These are phyloP conservation scores for Trifolium pratense DNA, from an alignment of 306 rosid genomes.

Conservation along the genomic window DNA sequence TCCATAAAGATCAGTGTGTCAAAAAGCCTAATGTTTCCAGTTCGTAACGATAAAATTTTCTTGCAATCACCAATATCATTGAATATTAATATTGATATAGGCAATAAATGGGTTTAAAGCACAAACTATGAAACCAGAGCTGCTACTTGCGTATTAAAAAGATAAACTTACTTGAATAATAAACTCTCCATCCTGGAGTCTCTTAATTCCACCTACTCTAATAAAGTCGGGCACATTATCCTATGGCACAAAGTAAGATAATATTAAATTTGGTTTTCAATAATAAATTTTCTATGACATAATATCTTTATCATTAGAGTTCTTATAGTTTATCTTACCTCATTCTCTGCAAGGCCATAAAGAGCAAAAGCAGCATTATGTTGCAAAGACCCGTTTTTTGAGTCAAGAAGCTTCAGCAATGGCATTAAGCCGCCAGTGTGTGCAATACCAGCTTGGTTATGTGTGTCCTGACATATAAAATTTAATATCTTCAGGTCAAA, in stretches of 20 bases:
- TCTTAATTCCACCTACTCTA: conserved; percentile 96
- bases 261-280: conserved; percentile 41
- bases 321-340: conserved; percentile 55
- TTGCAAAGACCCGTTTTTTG: conserved; percentile 96
- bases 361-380: conserved; percentile 99
- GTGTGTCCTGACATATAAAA: conserved; percentile 72
- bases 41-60: conserved; percentile 21
- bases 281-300: conserved; percentile 24
- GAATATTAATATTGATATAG: conserved; percentile 26
- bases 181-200: conserved; percentile 95
- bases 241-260: conserved; percentile 57
- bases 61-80: conserved; percentile 5
- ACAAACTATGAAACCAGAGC: conserved; percentile 23
- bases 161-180: conserved; percentile 79
- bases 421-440: conserved; percentile 92
- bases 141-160: conserved; percentile 13
- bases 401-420: conserved; percentile 93
- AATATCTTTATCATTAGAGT: conserved; percentile 27
- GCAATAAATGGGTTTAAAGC: conserved; percentile 13
- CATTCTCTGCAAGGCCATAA: conserved; percentile 98
- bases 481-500: conserved; percentile 28
- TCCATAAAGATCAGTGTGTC: conserved; percentile 2
- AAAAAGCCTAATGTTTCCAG: not conserved
- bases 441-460: conserved; percentile 98
- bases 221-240: conserved; percentile 97